Conservation (phyloP, 352 stramenopile species). For the Globisporangium camurandrum region DNA sequence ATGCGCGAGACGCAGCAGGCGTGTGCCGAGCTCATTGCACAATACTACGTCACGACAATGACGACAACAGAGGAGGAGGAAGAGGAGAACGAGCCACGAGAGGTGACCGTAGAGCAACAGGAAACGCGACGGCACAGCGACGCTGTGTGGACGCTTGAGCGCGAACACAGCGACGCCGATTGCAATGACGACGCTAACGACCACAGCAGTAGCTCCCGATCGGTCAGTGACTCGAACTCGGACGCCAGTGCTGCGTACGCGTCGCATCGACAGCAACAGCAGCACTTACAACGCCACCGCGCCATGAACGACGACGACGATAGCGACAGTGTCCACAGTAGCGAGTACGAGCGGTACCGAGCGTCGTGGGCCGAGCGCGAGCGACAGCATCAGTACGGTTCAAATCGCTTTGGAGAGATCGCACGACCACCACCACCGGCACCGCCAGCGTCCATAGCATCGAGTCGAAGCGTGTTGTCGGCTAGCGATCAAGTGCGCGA, state of each 20-base stretch:
- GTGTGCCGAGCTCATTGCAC: constrained; percentile 44
- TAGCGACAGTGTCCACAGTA: background rate
- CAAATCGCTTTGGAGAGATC: background rate
- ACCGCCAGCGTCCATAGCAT: too few relatives aligned
- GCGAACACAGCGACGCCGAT: background rate
- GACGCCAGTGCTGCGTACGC: constrained; percentile 6
- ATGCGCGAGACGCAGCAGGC: constrained; percentile 36
- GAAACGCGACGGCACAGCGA: too few relatives aligned
- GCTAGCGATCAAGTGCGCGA: constrained; percentile 50
- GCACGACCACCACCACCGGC: background rate
- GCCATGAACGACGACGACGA: background rate
- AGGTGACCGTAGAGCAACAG: too few relatives aligned
- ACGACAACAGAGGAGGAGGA: too few relatives aligned
- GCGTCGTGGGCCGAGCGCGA: background rate
- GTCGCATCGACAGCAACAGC: background rate
- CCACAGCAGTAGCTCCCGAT: constrained; percentile 10
- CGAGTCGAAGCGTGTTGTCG: constrained; percentile 27
- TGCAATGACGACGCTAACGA: constrained; percentile 10
- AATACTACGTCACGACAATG: constrained; percentile 41
- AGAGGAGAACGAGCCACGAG: too few relatives aligned
- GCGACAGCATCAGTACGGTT: constrained; percentile 1
- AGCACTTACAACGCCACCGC: background rate
- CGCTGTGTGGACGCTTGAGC: too few relatives aligned
- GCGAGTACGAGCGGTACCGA: background rate
- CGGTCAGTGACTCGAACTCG: constrained; percentile 8